Evolutionary conservation across 2,329 filamentous ascomycete genomes (phyloP), one percentile per base, ranked within the genome.

Genomic region (Akanthomyces muscarius): DNA sequence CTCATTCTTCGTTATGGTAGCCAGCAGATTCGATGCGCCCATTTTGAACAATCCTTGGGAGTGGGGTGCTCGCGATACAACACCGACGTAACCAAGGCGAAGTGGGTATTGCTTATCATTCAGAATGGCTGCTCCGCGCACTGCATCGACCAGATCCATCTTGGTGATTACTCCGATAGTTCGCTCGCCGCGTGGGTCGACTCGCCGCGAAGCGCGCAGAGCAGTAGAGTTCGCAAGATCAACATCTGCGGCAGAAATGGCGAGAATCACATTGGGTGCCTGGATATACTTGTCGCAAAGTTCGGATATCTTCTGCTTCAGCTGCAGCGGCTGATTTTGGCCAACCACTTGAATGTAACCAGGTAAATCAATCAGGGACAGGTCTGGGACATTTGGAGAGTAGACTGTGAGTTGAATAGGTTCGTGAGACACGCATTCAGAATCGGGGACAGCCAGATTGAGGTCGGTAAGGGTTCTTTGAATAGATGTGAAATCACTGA

Each of bases 111-210:
- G 96, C 72, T 87, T 89, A 74, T 99, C 94, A 30, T 83, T 88
- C 23, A 99, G 81, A 38, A 99, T 91, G 42, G 86, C 83, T 16
- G 86, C 84, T 36, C 93, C 95, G 63, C 94, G 87, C 8, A 81
- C 80, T 3, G 95, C 84, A 68, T 98, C 94, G 8, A 99, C 93
- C 25, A 99, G 82, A 71, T 99, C 95, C 94, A 99, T 97, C 79
- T 99, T 99, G 3, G 95, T 99, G 48, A 99, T 89, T n/a, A 99
- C 95, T 51, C 95, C 95, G 71, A 99, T 99, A 0, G 95, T 99
- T 66, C 95, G 85, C 77, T 99, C 95, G 61, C 95, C 95, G 65
- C 95, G 84, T 1, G 95, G 95, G 71, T 99, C 95, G 33, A 98
- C 93, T 68, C 94, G 86, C 66, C 95, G 86, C 68, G 93, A 97